Conservation (phyloP, 2,329 filamentous ascomycete genomes). For the Cordyceps fumosorosea region DNA sequence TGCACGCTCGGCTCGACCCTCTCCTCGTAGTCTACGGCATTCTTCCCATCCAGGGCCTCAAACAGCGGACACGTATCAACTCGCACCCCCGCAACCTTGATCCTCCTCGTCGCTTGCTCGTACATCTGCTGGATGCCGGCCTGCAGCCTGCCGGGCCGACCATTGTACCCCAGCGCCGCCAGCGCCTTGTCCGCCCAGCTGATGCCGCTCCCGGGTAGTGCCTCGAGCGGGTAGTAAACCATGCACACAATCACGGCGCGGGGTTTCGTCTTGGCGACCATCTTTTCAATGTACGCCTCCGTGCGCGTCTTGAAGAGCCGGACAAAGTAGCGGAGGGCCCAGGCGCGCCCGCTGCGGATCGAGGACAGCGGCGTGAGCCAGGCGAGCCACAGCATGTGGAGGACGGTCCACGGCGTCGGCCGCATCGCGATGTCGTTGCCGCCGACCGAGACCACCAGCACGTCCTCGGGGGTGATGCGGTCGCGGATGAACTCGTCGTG, state of each 20-base stretch:
- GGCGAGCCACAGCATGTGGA: constrained; percentile 8
- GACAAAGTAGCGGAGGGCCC: constrained; percentile 4
- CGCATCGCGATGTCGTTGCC: constrained; percentile 10
- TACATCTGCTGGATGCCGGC: constrained; percentile 4
- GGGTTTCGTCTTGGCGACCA: neutral
- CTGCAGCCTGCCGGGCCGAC: neutral
- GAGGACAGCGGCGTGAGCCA: constrained; percentile 11
- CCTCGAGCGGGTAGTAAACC: constrained; percentile 10
- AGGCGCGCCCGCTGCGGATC: constrained; percentile 4
- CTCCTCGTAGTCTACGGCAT: neutral
- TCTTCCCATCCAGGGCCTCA: neutral
- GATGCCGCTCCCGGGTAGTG: neutral
- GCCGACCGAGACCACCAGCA: constrained; percentile 8
- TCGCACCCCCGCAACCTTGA: neutral
- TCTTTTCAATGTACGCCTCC: neutral
- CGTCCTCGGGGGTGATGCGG: neutral
- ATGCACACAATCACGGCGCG: constrained; percentile 9
- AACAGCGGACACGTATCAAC: neutral
- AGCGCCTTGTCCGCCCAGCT: constrained; percentile 9
- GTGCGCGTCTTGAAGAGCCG: neutral
- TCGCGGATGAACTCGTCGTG: constrained; percentile 9
- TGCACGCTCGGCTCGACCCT: constrained; percentile 11
- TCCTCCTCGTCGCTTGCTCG: constrained; percentile 6
- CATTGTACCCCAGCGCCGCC: constrained; percentile 6
- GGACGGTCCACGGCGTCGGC: neutral